Percentiles rank a stretch among this genome's conserved stretches.
These are phyloP conservation scores for Fraxinus americana DNA, from an alignment of 257 asterid genomes.

Conservation along the genomic window DNA sequence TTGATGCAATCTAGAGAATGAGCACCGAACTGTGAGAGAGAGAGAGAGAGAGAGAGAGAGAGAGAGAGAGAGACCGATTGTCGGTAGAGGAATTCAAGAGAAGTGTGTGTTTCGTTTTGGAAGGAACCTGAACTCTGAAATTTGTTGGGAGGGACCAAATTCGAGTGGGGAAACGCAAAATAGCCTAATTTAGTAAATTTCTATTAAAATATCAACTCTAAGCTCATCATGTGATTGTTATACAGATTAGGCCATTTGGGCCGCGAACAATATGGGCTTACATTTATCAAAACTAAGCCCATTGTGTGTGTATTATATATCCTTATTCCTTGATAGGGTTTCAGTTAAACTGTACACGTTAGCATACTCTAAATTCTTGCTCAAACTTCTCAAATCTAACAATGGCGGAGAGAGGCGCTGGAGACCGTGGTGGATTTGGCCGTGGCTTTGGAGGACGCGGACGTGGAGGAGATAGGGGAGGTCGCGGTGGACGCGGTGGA, in stretches of 20 bases:
- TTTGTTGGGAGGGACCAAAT: neutral
- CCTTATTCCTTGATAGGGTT: neutral
- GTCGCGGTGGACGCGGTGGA: constrained; percentile 26
- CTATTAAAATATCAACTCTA: too few relatives aligned
- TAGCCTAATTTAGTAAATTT: too few relatives aligned
- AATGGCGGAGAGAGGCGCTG: constrained; percentile 45
- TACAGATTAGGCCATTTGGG: neutral
- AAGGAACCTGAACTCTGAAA: neutral
- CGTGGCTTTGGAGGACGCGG: neutral
- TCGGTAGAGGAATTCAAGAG: neutral
- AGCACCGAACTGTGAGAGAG: constrained; percentile 23
- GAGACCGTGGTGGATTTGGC: constrained; percentile 6
- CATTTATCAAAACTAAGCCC: neutral
- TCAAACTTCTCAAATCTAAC: neutral
- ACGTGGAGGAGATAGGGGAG: constrained; percentile 29
- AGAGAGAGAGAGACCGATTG: too few relatives aligned
- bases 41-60: constrained; percentile 8
- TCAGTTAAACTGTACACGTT: neutral
- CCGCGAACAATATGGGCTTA: neutral
- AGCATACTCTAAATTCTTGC: neutral
- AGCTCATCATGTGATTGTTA: too few relatives aligned
- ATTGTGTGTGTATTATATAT: neutral
- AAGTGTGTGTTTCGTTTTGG: neutral
- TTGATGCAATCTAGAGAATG: constrained; percentile 9
- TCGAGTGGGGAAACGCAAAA: too few relatives aligned